Base-by-base conservation (phyloP, 371 early-diverging fungal species). In the Actinomortierella ambigua region DNA sequence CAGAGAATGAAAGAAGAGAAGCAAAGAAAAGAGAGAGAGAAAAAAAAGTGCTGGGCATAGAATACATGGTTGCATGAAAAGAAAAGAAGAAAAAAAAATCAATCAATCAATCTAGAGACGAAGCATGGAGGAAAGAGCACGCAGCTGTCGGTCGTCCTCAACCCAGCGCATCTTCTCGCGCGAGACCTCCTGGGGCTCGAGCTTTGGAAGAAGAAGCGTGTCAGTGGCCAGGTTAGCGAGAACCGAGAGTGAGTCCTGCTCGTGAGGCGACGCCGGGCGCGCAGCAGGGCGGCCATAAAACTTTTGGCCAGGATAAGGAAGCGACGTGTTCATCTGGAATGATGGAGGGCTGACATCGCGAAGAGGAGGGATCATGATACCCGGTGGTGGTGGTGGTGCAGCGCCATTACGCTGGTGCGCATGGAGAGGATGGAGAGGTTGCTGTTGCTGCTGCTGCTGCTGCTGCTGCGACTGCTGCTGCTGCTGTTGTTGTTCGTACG, bases 101-200 rank as follows among this genome's bases (percentile, higher is more conserved):
- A 41, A 41, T 11, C 11, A 41, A 20, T 15, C 18, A 20, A 6
- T 44, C 71, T 69, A 80, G 26, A 82, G 76, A 9, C 68, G 67
- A 13, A 82, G 51, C 59, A 66, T 69, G 9, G 68, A 67, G 22
- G 68, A 63, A 42, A 82, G 57, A 2, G 80, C 82, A 27, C 68
- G 70, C n/a, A 82, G 50, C 49, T 82, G 82, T 40, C 82, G 58
- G 18, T 76, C 63, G 50, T 82, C 82, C 61, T 82, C 82, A 11
- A 79, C 73, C 57, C 69, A 76, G 14, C 79, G 79, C 39, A 77
- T 61, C 28, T 69, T 59, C 41, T 76, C 78, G 57, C 81, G 68
- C 8, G 69, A 61, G 48, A 77, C 59, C 55, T 79, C 79, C 57
- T 75, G 68, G 17, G 75, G 69, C 18, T 69, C 70, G 20, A 64